Evolutionary conservation across 345 rosid genomes (phyloP).

Genomic region (Sisymbrium altissimum): DNA sequence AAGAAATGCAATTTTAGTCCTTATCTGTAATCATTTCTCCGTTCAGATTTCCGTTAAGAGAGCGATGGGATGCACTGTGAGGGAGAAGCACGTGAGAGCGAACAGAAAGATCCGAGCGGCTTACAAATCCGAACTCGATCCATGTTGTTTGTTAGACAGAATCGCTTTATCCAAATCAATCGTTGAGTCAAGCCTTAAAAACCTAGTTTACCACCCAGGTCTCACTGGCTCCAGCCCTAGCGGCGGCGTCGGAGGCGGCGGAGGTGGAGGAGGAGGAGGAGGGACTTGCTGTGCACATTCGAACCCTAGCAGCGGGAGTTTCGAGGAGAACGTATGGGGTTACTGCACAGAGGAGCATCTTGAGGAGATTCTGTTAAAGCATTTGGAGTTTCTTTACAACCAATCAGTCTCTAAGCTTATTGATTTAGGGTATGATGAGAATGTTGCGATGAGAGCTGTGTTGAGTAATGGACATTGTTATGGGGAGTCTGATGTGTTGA

Average conservation of each 20-base stretch:
- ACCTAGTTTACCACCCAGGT: constrained; percentile 49
- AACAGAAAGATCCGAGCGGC: constrained; percentile 46
- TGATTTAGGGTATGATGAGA: constrained; percentile 63
- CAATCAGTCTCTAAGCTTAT: constrained; percentile 71
- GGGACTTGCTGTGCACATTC: constrained; percentile 14
- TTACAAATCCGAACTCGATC: constrained; percentile 47
- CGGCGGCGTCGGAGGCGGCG: too few species aligned
- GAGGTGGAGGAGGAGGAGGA: too few species aligned
- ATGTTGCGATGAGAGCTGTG: constrained; percentile 68
- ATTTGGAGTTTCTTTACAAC: constrained; percentile 55
- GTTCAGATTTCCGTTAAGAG: too few species aligned
- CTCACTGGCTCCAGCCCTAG: constrained; percentile 36
- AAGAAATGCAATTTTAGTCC: too few species aligned
- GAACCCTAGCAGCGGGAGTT: constrained; percentile 20
- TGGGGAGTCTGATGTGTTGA: constrained; percentile 75
- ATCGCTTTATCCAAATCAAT: constrained; percentile 44
- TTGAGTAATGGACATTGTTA: constrained; percentile 77
- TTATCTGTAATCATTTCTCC: too few species aligned
- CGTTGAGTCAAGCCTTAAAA: constrained; percentile 57
- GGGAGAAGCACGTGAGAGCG: constrained; percentile 55
- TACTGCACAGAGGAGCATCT: constrained; percentile 83
- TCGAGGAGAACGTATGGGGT: constrained; percentile 64
- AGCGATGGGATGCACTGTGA: constrained; percentile 69
- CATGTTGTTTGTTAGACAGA: constrained; percentile 41
- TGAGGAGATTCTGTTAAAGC: constrained; percentile 63